Percentiles rank a stretch among this genome's conserved stretches.
Evolutionary conservation across 1,284 basidiomycete species (phyloP).

Genomic region (Microbotryum scabiosae): DNA sequence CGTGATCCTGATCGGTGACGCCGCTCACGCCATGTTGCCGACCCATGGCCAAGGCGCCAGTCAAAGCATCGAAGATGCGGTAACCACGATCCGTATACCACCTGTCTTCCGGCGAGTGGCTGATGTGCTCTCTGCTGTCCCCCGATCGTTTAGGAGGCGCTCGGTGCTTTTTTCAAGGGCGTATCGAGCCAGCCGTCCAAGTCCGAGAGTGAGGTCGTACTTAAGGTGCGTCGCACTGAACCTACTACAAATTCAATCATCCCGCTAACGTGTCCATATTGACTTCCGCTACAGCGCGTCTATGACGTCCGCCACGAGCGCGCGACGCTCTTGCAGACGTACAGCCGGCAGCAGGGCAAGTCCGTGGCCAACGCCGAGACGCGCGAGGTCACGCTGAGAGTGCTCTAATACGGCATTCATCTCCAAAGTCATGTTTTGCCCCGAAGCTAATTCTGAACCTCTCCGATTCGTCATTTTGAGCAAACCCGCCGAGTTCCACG

Average conservation of each 20-base stretch:
- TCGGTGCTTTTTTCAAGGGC: conserved; percentile 21
- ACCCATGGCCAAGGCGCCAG: conserved; percentile 35
- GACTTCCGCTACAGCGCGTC: neutral
- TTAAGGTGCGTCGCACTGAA: neutral
- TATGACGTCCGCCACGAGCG: neutral
- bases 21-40: conserved; percentile 35
- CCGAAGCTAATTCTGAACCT: no score
- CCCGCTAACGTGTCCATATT: neutral
- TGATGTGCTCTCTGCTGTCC: neutral
- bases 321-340: conserved; percentile 32
- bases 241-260: neutral
- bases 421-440: no score
- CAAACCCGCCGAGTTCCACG: conserved; percentile 27
- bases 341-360: conserved; percentile 29
- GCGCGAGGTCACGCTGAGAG: conserved; percentile 9
- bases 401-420: no score
- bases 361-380: conserved; percentile 2
- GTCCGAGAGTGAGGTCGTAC: conserved; percentile 30
- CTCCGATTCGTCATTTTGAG: no score
- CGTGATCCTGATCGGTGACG: conserved; percentile 38
- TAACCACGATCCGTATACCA: neutral
- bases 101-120: no score
- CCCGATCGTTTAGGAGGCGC: conserved; percentile 7
- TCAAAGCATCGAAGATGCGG: conserved; percentile 35
- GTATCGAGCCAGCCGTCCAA: conserved; percentile 1